These are phyloP conservation scores for Neoarthrinium moseri DNA, from an alignment of 2,329 filamentous ascomycete genomes.

Conservation along the genomic window DNA sequence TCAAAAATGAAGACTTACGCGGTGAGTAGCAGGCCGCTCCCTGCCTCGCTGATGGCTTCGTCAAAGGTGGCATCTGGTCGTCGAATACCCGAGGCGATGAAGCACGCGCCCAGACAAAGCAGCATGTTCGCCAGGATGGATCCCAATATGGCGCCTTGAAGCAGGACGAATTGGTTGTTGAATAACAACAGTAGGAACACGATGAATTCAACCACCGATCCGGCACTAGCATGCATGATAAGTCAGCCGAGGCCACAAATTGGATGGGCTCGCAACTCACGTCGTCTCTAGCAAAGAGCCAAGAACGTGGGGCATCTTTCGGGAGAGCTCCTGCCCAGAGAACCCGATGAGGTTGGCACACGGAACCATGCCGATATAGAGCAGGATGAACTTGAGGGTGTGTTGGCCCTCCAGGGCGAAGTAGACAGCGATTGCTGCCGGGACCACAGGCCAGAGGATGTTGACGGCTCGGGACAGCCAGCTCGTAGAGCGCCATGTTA, in stretches of 20 bases:
- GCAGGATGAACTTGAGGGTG: slow-evolving; percentile 65
- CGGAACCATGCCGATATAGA: slow-evolving; percentile 76
- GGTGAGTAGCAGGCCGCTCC: slow-evolving; percentile 73
- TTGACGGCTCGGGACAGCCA: slow-evolving; percentile 65
- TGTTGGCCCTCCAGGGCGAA: slow-evolving; percentile 43
- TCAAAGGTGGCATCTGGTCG: slow-evolving; percentile 71
- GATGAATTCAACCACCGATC: slow-evolving; percentile 77
- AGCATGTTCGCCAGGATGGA: slow-evolving; percentile 81
- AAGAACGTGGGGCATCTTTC: slow-evolving; percentile 73
- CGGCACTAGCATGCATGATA: slow-evolving; percentile 42
- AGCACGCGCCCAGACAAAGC: slow-evolving; percentile 76
- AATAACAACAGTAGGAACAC: slow-evolving; percentile 75
- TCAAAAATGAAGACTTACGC: slow-evolving; percentile 57
- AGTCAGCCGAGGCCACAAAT: not conserved
- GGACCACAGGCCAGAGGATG: slow-evolving; percentile 73
- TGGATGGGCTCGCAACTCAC: slow-evolving; percentile 28
- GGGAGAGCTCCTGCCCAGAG: slow-evolving; percentile 67
- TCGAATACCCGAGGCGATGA: slow-evolving; percentile 71
- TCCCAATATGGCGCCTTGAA: slow-evolving; percentile 79
- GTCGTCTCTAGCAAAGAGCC: slow-evolving; percentile 63
- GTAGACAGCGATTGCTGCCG: slow-evolving; percentile 65
- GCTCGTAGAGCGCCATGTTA: slow-evolving; percentile 64
- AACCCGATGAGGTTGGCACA: slow-evolving; percentile 76
- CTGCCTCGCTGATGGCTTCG: slow-evolving; percentile 74
- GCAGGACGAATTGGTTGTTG: slow-evolving; percentile 61